Conservation (phyloP, 139 green algal species). For the Monoraphidium neglectum region DNA sequence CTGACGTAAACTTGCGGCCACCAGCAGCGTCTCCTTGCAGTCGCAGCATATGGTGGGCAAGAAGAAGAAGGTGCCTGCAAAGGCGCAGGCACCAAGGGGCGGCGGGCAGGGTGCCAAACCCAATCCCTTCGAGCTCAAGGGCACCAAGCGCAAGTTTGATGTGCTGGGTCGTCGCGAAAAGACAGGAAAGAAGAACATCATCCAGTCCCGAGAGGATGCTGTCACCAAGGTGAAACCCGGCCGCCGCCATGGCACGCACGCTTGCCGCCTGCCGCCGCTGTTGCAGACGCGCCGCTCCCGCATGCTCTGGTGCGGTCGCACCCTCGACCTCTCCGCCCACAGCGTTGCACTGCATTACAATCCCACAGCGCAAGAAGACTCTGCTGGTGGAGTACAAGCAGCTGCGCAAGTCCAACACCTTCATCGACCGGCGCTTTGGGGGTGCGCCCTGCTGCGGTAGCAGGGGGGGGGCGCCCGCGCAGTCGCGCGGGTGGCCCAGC, state of each 20-base stretch:
- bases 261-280: background rate
- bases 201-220: conserved; percentile 48
- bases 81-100: background rate
- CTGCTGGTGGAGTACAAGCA: conserved; percentile 92
- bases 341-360: background rate
- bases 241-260: background rate
- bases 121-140: conserved; percentile 59
- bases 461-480: no score
- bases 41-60: no score
- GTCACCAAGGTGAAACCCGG: conserved; percentile 42
- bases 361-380: conserved; percentile 82
- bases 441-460: conserved; percentile 40
- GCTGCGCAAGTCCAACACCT: conserved; percentile 87
- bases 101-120: conserved; percentile 13
- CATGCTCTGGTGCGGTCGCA: background rate
- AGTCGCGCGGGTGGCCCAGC: no score
- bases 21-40: no score
- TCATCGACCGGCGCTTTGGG: conserved; percentile 94
- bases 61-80: background rate
- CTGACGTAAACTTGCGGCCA: no score
- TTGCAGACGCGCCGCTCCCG: background rate
- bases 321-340: background rate
- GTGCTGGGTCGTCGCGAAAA: conserved; percentile 40
- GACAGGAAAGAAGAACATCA: conserved; percentile 45
- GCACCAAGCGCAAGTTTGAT: conserved; percentile 52